A percentile compares a stretch with the other conserved stretches of the same genome.
These are phyloP conservation scores for Ceratobasidium sp. DNA, from an alignment of 1,284 basidiomycete genomes.

Conservation along the genomic window DNA sequence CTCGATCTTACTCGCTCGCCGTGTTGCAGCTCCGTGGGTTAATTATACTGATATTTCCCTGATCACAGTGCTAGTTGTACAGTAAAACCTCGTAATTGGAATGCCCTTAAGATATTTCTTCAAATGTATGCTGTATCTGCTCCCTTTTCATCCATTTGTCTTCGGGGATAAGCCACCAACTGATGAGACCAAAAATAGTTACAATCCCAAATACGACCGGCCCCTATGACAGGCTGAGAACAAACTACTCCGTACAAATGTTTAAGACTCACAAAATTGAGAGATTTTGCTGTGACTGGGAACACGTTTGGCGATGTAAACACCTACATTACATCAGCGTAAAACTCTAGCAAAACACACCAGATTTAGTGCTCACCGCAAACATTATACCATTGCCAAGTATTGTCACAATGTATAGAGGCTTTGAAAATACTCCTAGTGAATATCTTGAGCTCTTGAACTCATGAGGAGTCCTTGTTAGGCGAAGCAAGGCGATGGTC, in stretches of 20 bases:
- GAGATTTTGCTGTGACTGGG: slow-evolving; percentile 53
- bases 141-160: slow-evolving; percentile 55
- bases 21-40: no score
- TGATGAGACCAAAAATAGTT: slow-evolving; percentile 55
- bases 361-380: slow-evolving; percentile 47
- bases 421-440: slow-evolving; percentile 54
- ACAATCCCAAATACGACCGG: slow-evolving; percentile 54
- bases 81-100: no score
- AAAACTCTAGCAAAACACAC: neutral
- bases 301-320: slow-evolving; percentile 56
- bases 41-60: no score
- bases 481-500: slow-evolving; percentile 55
- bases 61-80: no score
- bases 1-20: no score
- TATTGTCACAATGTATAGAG: slow-evolving; percentile 55
- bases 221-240: slow-evolving; percentile 46
- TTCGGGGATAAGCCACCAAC: slow-evolving; percentile 55
- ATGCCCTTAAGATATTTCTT: slow-evolving; percentile 41
- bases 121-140: slow-evolving; percentile 51
- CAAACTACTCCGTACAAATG: neutral
- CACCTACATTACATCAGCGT: slow-evolving; percentile 45
- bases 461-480: slow-evolving; percentile 56
- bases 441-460: slow-evolving; percentile 56
- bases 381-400: slow-evolving; percentile 54
- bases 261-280: slow-evolving; percentile 52